Evolutionary conservation across 305 asterid genomes (phyloP).

Genomic region (Salvia sclarea): DNA sequence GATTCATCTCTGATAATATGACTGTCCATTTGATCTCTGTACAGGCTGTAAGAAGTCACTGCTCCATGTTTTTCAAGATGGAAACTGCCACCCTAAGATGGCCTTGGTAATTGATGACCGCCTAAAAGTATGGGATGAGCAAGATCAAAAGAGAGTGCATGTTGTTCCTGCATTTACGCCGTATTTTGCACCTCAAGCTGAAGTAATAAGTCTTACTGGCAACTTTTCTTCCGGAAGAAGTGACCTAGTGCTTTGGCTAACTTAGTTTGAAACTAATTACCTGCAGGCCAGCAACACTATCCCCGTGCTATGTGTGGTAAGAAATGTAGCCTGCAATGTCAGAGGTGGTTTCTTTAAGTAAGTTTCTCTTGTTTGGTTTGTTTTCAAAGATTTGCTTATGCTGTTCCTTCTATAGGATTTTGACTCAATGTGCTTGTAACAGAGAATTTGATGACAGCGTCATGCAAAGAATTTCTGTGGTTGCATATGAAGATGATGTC

Average conservation of each 20-base stretch:
- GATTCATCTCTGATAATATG: slow-evolving; percentile 20
- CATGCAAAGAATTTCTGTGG: slow-evolving; percentile 65
- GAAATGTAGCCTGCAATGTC: slow-evolving; percentile 95
- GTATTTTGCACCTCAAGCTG: slow-evolving; percentile 97
- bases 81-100: slow-evolving; percentile 96
- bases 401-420: slow-evolving; percentile 29
- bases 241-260: slow-evolving; percentile 31
- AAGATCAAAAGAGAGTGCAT: slow-evolving; percentile 93
- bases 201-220: slow-evolving; percentile 46
- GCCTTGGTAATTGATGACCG: slow-evolving; percentile 98
- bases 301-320: slow-evolving; percentile 91
- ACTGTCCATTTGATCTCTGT: slow-evolving; percentile 14
- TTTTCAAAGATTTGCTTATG: slow-evolving; percentile 31
- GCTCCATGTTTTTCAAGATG: slow-evolving; percentile 82
- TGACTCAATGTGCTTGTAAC: slow-evolving; percentile 38
- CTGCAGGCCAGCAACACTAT: slow-evolving; percentile 76
- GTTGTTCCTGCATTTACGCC: slow-evolving; percentile 99
- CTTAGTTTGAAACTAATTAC: slow-evolving; percentile 17
- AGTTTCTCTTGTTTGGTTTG: slow-evolving; percentile 34
- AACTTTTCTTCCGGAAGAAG: slow-evolving; percentile 16
- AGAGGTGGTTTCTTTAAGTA: slow-evolving; percentile 98
- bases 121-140: slow-evolving; percentile 95
- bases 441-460: slow-evolving; percentile 93
- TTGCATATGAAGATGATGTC: slow-evolving; percentile 82
- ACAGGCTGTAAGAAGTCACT: slow-evolving; percentile 80